Evolutionary conservation across 768 basidiomycete species (phyloP), one percentile per base, ranked within the genome.

Genomic region (Pleurotus ostreatus): DNA sequence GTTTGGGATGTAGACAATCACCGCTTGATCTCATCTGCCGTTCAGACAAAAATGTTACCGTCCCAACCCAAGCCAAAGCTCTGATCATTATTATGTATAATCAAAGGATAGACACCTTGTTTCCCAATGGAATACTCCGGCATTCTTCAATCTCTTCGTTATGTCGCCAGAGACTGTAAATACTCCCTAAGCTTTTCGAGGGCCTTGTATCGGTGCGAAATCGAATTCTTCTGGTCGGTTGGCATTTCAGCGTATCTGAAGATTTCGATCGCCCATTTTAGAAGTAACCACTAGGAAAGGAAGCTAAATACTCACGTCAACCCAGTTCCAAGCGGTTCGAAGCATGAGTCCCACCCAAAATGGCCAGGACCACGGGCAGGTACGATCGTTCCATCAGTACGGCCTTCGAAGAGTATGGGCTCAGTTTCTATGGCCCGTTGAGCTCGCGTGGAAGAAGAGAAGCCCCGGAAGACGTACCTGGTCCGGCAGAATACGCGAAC

Each of bases 331-430:
- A 82, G 76, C 0, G 89, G 90, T 66, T 94, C 82, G 65, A 96
- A 97, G 7, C 89, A 72, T 0, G 93, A 78, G 70, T 96, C 93
- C 94, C 94, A 98, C 20, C 96, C 96, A 65, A 98, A 98, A 11
- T 80, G 70, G 25, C 77, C 72, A 0, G 85, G 79, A 0, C 96
- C 96, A 44, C 95, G 72, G 1, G 95, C 80, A 22, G 85, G 84
- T 2, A 99, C 96, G 59, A 98, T 94, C n/a, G 70, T 78, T 2
- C 96, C 96, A 22, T 92, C 84, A 1, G 94, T 97, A 9, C 82
- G 77, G 0, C 96, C 96, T 65, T 97, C 95, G 51, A 80, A 80
- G 23, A 80, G 69, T 47, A 94, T 74, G 0, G 93, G 92, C 57
- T 92, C 86, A 2, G 80, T 70, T 4, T 81, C 83, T 72, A 46